Base-by-base conservation (phyloP, 176 grass and related monocot genomes). In the Guadua angustifolia region DNA sequence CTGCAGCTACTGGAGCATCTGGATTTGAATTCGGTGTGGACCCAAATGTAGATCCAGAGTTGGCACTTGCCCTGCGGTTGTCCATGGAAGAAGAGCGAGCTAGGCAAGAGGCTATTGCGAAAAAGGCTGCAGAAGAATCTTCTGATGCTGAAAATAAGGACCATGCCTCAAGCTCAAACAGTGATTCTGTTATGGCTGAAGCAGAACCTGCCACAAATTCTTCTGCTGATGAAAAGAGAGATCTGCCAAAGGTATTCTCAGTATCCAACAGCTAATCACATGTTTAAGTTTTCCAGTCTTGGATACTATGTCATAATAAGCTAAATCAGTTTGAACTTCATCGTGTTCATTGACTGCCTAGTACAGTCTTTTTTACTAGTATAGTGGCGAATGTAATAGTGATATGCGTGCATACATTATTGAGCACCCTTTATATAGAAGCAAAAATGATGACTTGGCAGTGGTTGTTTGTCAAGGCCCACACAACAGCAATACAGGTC, bases 51-150 rank as follows among this genome's bases (percentile, higher is more conserved):
- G 97, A 99, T 81, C 97, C 97, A 32, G 97, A 99, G 39, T 85
- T 99, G 83, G 97, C 91, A 26, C 85, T 99, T 39, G 97, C 97
- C 14, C 82, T 99, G 59, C 88, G 97, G 53, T 81, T 99, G 55
- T 99, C 97, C 58, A 99, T 99, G 97, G 97, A 99, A 85, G 97
- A 99, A 77, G 97, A 99, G 76, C 83, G 97, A 58, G 97, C 93
- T 59, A 92, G 97, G 62, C 97, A 94, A 83, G 97, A 99, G 51
- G 91, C 97, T 59, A 90, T 92, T 70, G 88, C 91, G 0, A 95
- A 93, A 77, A 95, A 89, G 73, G 86, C 94, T 40, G 75, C 91
- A 49, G 91, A 95, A 66, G 91, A 93, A 67, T 29, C 88, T 47
- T 88, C 92, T 58, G 74, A 55, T 45, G 50, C 87, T 69, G 89